A percentile compares a stretch with the other conserved stretches of the same genome.
Evolutionary conservation across 2,329 filamentous ascomycete genomes (phyloP).

Genomic region (Colletotrichum gigasporum): DNA sequence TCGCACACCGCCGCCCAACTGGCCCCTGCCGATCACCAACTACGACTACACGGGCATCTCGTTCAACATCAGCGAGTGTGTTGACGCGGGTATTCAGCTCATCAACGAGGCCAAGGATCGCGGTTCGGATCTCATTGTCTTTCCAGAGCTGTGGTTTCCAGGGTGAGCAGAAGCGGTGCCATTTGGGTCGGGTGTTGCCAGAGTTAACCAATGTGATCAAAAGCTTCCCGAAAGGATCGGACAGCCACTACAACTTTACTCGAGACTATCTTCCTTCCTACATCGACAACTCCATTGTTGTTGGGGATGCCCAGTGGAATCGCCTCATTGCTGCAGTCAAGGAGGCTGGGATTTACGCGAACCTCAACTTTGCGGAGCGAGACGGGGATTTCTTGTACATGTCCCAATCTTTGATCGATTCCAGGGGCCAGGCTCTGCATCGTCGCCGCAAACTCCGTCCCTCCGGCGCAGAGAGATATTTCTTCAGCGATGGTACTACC

Average conservation of each 20-base stretch:
- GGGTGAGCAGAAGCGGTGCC: neutral
- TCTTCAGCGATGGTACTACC: constrained; percentile 57
- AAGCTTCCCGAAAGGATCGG: constrained; percentile 12
- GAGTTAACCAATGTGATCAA: neutral
- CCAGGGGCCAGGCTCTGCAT: constrained; percentile 48
- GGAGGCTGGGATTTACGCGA: neutral
- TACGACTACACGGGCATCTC: neutral
- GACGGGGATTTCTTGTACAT: constrained; percentile 52
- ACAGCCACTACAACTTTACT: constrained; percentile 5
- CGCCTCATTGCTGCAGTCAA: neutral
- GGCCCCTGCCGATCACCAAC: constrained; percentile 7
- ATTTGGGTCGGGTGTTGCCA: neutral
- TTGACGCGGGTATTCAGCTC: constrained; percentile 6
- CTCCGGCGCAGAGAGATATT: constrained; percentile 59
- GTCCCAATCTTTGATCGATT: constrained; percentile 53
- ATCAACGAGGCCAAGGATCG: neutral
- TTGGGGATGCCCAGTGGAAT: constrained; percentile 3
- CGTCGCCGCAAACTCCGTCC: constrained; percentile 60
- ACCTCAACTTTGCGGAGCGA: constrained; percentile 47
- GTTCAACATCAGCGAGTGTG: constrained; percentile 7
- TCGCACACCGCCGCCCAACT: constrained; percentile 9
- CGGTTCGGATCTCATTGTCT: constrained; percentile 5
- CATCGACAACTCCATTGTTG: neutral
- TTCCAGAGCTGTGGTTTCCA: constrained; percentile 15
- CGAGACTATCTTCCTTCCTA: neutral